Base-by-base conservation (phyloP, 148 eudicot species). In the Rhododendron vialii region DNA sequence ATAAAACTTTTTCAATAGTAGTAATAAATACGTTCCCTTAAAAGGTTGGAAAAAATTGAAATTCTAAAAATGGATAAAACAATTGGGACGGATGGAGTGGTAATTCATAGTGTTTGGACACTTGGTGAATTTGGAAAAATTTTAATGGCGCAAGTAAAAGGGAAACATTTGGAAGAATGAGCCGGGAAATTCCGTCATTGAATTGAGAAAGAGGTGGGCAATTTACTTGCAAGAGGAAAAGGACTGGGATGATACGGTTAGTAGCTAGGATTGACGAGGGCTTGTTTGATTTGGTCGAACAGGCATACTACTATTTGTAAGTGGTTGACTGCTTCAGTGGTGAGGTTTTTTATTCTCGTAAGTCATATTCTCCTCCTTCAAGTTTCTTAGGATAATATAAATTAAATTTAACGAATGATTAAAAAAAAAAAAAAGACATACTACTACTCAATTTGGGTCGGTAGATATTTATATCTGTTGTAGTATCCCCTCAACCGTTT, bases 281-380 rank as follows among this genome's bases (percentile, higher is more conserved):
- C 18, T 13, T 71, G 38, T 71, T 30, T 71, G 74, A 28, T 67
- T 65, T 67, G 5, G 35, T 67, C 35, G 0, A 24, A 67, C 7
- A 57, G 63, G 14, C 18, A 53, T 15, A 57, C 1, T 3, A 57
- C 17, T 20, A 47, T 47, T 41, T 41, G 45, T 7, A 41, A 41
- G 45, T 41, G 45, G 45, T 41, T 41, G 45, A 7, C 45, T 41
- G 45, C 43, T 1, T 38, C 41, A 5, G 41, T 38, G 41, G 41
- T 38, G 41, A 38, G 41, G 41, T 4, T 38, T 38, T 38, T 38
- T 5, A 38, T 38, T 38, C 5, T 7, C 8, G 0, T 6, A 6
- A 41, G 7, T 0, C 45, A 41, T 7, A 0, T 6, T 0, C 0
- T 0, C 7, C 7, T 6, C 0, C 7, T 0, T 1, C 45, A 41